These are phyloP conservation scores for Inga leiocalycina DNA, from an alignment of 306 rosid species.

Conservation along the genomic window DNA sequence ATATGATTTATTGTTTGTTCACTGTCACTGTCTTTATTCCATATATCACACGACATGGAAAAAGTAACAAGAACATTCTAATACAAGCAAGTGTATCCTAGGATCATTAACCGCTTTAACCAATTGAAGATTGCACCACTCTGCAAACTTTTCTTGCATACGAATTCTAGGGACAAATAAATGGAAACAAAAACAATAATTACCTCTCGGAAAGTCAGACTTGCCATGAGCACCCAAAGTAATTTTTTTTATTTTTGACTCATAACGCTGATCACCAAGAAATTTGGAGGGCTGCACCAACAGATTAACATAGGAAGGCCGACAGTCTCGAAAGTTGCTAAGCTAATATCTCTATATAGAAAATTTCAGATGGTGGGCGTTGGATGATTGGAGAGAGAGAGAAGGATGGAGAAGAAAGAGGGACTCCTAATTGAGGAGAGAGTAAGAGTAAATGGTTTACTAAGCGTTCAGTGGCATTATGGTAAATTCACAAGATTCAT, in stretches of 20 bases:
- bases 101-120: slow-evolving; percentile 20
- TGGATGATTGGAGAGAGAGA: too few species aligned
- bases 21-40: slow-evolving; percentile 43
- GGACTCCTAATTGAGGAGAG: too few species aligned
- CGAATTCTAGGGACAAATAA: not conserved
- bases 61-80: slow-evolving; percentile 9
- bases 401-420: too few species aligned
- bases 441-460: too few species aligned
- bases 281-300: not conserved
- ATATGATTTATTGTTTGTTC: not conserved
- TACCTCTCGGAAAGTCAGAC: not conserved
- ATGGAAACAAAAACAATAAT: not conserved
- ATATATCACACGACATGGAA: slow-evolving; percentile 24
- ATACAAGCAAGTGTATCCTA: slow-evolving; percentile 42
- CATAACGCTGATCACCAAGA: not conserved
- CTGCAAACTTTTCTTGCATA: slow-evolving; percentile 16
- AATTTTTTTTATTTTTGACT: not conserved
- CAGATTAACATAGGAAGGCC: not conserved
- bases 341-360: not conserved
- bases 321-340: not conserved
- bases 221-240: not conserved
- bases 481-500: too few species aligned
- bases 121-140: slow-evolving; percentile 23
- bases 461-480: too few species aligned
- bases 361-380: too few species aligned